Conservation (phyloP, 2,329 filamentous ascomycete genomes). For the Neodidymelliopsis sp. region DNA sequence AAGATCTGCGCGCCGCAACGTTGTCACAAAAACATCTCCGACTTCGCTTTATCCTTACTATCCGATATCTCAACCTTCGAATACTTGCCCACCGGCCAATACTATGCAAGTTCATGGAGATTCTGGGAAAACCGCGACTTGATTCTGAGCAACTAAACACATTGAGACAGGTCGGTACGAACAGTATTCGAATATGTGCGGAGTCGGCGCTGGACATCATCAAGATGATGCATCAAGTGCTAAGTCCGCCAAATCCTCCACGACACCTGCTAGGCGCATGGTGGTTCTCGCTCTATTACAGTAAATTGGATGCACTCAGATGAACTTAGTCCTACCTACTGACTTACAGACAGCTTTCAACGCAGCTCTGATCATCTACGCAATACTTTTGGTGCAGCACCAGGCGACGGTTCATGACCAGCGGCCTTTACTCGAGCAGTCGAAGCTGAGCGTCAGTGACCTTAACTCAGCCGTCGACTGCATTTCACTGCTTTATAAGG, state of each 20-base stretch:
- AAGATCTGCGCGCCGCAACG: neutral
- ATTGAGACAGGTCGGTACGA: slow-evolving; percentile 43
- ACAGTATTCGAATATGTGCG: slow-evolving; percentile 44
- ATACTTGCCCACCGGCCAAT: slow-evolving; percentile 54
- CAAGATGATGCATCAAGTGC: slow-evolving; percentile 37
- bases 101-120: slow-evolving; percentile 50
- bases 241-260: slow-evolving; percentile 24
- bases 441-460: slow-evolving; percentile 13
- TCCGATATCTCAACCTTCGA: slow-evolving; percentile 54
- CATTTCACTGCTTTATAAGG: slow-evolving; percentile 17
- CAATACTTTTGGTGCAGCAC: slow-evolving; percentile 31
- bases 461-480: slow-evolving; percentile 20
- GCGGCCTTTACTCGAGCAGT: slow-evolving; percentile 6
- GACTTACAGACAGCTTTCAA: slow-evolving; percentile 25
- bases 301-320: slow-evolving; percentile 20
- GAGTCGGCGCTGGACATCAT: slow-evolving; percentile 49
- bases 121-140: slow-evolving; percentile 11
- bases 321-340: neutral
- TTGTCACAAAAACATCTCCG: slow-evolving; percentile 16
- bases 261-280: slow-evolving; percentile 48
- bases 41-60: slow-evolving; percentile 54
- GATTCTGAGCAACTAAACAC: slow-evolving; percentile 29
- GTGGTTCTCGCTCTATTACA: slow-evolving; percentile 54
- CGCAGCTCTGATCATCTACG: slow-evolving; percentile 45
- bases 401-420: slow-evolving; percentile 13